Conservation (phyloP, 768 basidiomycete species). For the Lactarius hatsudake region DNA sequence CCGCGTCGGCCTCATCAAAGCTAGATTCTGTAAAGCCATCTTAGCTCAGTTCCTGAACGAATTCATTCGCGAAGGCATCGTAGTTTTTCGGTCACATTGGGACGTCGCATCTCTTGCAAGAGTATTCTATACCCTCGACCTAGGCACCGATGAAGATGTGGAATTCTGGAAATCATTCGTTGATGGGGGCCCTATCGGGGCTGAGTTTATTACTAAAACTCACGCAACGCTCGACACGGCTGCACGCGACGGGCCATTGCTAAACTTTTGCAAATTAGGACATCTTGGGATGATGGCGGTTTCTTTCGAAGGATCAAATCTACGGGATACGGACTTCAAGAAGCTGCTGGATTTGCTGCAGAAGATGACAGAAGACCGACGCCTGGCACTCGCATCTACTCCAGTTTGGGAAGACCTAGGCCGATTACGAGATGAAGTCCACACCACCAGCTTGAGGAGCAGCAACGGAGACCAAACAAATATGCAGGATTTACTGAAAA, state of each 20-base stretch:
- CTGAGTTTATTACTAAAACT: background rate
- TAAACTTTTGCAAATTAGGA: slow-evolving; percentile 14
- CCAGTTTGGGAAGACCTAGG: background rate
- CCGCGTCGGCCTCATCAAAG: background rate
- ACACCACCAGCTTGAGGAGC: background rate
- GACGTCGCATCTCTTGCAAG: slow-evolving; percentile 13
- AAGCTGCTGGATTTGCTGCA: background rate
- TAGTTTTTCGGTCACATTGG: slow-evolving; percentile 8
- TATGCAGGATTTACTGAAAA: background rate
- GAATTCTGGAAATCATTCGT: slow-evolving; percentile 3
- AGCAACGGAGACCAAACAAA: background rate
- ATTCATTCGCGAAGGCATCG: background rate
- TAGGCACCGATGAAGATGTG: background rate
- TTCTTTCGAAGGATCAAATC: background rate
- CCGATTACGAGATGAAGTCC: background rate
- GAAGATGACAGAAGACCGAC: background rate
- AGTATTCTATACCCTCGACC: background rate
- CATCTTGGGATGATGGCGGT: background rate
- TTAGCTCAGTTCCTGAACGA: background rate
- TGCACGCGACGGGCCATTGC: slow-evolving; percentile 6
- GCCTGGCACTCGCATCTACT: background rate
- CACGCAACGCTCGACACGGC: background rate
- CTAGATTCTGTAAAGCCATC: background rate
- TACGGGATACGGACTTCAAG: background rate
- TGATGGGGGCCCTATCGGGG: background rate